Base-by-base conservation (phyloP, 2,329 filamentous ascomycete genomes). In the Peltaster fructicola region DNA sequence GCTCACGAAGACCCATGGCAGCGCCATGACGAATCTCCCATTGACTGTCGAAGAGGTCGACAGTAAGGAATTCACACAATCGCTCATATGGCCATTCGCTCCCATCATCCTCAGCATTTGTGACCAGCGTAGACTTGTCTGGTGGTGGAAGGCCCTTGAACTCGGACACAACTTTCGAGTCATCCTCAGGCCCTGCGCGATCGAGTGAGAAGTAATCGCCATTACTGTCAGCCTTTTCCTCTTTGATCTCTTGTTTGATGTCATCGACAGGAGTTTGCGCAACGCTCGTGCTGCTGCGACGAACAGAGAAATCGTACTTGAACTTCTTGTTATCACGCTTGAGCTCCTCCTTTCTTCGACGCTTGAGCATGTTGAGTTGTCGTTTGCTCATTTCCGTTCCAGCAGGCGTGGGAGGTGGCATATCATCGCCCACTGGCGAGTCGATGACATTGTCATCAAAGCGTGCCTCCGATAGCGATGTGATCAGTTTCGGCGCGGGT, bases 21-120 rank as follows among this genome's bases (percentile, higher is more conserved):
- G 90, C 88, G 41, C 88, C 88, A 48, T 98, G 88, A 9, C 88
- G 75, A 6, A 84, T 82, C 51, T 98, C 88, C 90, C 88, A 98
- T 23, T 76, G 73, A 3, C 77, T 61, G 45, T 98, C 85, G 40
- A 98, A 95, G 1, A 98, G 63, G 45, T 98, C 88, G 16, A 95
- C 65, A 42, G 80, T 85, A 30, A 98, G 65, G 41, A 93, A 88
- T 33, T 95, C 88, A 48, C 82, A 93, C 17, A 98, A 68, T 26
- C 81, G 72, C 43, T 93, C 84, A 42, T 80, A 93, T 0, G 88
- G 88, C 88, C 88, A 98, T 45, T 90, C 80, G 3, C 67, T 61
- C 3, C 82, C 81, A 40, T 85, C 68, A 30, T 78, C 65, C 36
- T 75, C 69, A 8, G 75, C 66, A 30, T 90, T 79, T 2, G 71